Percentiles rank a stretch among this genome's conserved stretches.
phyloP scores from a whole-genome alignment of 768 basidiomycete species.

The Serendipita vermifera region DNA sequence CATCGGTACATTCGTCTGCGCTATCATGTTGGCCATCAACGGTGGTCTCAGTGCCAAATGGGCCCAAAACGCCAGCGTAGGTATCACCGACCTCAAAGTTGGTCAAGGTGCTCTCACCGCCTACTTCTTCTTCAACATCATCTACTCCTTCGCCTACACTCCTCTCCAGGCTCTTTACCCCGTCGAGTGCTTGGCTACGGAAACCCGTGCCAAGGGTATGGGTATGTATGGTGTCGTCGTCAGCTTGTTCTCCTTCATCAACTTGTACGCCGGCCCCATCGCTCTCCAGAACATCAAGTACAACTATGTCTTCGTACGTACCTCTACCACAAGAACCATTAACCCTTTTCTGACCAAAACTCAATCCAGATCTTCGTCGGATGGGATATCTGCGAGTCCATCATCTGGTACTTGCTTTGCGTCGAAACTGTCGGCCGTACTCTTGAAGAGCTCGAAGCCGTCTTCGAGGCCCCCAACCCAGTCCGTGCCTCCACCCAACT shows the following conservation, averaged over 20 bases:
- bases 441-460: slow-evolving; percentile 25
- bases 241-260: slow-evolving; percentile 24
- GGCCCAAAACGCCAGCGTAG: slow-evolving; percentile 13
- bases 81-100: slow-evolving; percentile 15
- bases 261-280: slow-evolving; percentile 39
- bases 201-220: slow-evolving; percentile 50
- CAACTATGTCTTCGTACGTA: slow-evolving; percentile 23
- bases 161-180: slow-evolving; percentile 48
- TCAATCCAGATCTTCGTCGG: slow-evolving; percentile 19
- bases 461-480: slow-evolving; percentile 24
- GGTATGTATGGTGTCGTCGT: slow-evolving; percentile 32
- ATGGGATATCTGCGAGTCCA: slow-evolving; percentile 20
- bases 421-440: slow-evolving; percentile 23
- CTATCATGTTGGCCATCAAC: slow-evolving; percentile 19
- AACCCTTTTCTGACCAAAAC: neutral
- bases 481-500: slow-evolving; percentile 22
- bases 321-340: neutral
- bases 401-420: slow-evolving; percentile 20
- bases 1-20: slow-evolving; percentile 23
- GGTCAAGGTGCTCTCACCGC: slow-evolving; percentile 25
- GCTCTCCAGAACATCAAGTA: slow-evolving; percentile 29
- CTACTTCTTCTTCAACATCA: slow-evolving; percentile 34
- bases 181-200: slow-evolving; percentile 42
- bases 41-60: slow-evolving; percentile 17
- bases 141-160: slow-evolving; percentile 43